Evolutionary conservation across 148 eudicot genomes (phyloP).

Genomic region (Fagopyrum esculentum): DNA sequence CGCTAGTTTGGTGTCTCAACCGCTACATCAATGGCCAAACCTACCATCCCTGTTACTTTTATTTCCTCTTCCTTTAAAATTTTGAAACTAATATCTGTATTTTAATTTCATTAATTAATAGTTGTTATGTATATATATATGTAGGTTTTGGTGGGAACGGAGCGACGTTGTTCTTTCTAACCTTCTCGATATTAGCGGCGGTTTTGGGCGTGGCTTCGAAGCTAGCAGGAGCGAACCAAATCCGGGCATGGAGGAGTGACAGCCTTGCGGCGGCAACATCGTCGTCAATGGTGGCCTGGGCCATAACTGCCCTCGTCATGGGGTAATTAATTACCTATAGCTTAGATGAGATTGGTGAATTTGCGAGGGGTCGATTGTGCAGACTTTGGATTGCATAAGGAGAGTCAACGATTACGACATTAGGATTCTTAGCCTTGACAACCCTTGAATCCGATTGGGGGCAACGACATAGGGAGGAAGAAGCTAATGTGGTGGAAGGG

Average conservation of each 20-base stretch:
- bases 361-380: too few relatives aligned
- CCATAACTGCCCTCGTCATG: constrained; percentile 51
- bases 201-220: constrained; percentile 53
- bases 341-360: too few relatives aligned
- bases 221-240: constrained; percentile 41
- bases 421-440: too few relatives aligned
- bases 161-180: constrained; percentile 42
- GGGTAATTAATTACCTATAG: constrained; percentile 26
- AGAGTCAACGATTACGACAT: too few relatives aligned
- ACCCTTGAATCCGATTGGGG: too few relatives aligned
- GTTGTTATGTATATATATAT: too few relatives aligned
- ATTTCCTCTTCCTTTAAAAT: neutral
- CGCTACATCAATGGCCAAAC: constrained; percentile 61
- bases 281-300: constrained; percentile 44
- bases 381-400: too few relatives aligned
- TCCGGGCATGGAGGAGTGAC: constrained; percentile 55
- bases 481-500: too few relatives aligned
- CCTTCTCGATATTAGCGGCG: constrained; percentile 40
- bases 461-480: too few relatives aligned
- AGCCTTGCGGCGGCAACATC: constrained; percentile 53
- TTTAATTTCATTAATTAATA: too few relatives aligned
- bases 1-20: constrained; percentile 74
- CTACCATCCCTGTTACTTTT: constrained; percentile 49
- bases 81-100: neutral
- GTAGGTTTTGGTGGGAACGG: constrained; percentile 58